Evolutionary conservation across 495 filamentous ascomycete species (phyloP), one percentile per base, ranked within the genome.

Genomic region (Darksidea phi): DNA sequence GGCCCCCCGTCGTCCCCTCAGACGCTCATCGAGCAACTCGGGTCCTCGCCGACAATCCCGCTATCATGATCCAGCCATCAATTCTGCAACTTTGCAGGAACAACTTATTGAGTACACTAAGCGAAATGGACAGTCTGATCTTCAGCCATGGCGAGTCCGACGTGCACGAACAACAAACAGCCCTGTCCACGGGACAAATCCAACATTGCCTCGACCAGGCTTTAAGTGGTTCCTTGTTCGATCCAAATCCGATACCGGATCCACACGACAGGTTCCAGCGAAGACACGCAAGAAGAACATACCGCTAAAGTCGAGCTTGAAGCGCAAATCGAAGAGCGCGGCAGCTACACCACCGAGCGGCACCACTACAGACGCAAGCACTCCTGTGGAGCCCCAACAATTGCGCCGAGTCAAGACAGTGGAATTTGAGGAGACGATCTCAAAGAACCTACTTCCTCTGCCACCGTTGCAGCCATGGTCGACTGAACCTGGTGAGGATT

Each of bases 391-490:
- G n/a, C 4, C 5, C 10, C 48, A 45, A 23, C 24, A 47, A 18
- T 37, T 66, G 21, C 50, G 57, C 2, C 56, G 57, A 5, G 51
- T 57, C 20, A 66, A 66, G 57, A 66, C 56, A 18, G 63, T 66
- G 15, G 56, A 66, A 18, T 66, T 66, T 43, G 56, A 60, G 15
- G 50, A 45, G 13, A 23, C 0, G 34, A 18, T 50, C 17, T 45
- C 49, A 5, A 60, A 28, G 46, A 50, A 46, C 12, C 51, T 59
- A n/a, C 41, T 48, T 48, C 25, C 54, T 20, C 20, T 59, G 18
- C 49, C 54, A 6, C 54, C 61, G 7, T 24, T 59, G 38, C 47
- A 48, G 25, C 36, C 42, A 1, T 55, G 59, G 59, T 48, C 42
- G 2, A 34, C 18, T n/a, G 50, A 62, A 17, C 11, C 3, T 8